Evolutionary conservation across 2,329 filamentous ascomycete genomes (phyloP).

Genomic region (Diaporthe australafricana): DNA sequence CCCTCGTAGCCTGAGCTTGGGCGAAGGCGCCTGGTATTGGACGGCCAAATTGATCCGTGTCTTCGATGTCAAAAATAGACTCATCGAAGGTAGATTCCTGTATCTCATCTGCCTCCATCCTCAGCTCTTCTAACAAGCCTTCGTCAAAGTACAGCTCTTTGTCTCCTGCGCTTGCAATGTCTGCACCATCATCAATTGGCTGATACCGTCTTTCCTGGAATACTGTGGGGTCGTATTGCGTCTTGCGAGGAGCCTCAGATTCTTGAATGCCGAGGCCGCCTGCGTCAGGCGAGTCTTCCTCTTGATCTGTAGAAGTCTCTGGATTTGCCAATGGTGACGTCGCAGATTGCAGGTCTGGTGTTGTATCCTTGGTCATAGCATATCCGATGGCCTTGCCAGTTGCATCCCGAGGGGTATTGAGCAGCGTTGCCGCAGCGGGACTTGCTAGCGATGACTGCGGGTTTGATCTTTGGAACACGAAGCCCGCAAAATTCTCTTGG

Average conservation of each 20-base stretch:
- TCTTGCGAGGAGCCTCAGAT: conserved; percentile 39
- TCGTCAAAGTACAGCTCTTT: conserved; percentile 80
- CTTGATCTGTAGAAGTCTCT: not conserved
- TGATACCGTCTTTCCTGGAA: conserved; percentile 35
- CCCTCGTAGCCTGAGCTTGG: conserved; percentile 60
- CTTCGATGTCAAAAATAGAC: conserved; percentile 77
- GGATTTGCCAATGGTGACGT: conserved; percentile 37
- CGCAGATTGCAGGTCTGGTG: conserved; percentile 43
- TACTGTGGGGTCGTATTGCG: conserved; percentile 38
- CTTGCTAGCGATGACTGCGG: conserved; percentile 62
- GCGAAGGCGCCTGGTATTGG: conserved; percentile 70
- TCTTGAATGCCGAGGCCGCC: conserved; percentile 58
- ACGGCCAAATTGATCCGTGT: conserved; percentile 71
- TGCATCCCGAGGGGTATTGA: conserved; percentile 66
- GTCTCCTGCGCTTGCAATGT: conserved; percentile 45
- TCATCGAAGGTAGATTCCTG: conserved; percentile 75
- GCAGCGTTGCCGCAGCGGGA: conserved; percentile 59
- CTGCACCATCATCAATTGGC: conserved; percentile 26
- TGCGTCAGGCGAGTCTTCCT: conserved; percentile 42
- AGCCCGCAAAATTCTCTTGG: conserved; percentile 71
- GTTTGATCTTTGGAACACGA: conserved; percentile 67
- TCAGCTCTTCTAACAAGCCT: conserved; percentile 59
- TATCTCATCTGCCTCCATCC: conserved; percentile 62
- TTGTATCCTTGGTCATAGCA: conserved; percentile 61
- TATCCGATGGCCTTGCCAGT: conserved; percentile 68